Evolutionary conservation across 1,139 yeast species (phyloP), one percentile per base, ranked within the genome.

Genomic region (Komagataea norvegica): DNA sequence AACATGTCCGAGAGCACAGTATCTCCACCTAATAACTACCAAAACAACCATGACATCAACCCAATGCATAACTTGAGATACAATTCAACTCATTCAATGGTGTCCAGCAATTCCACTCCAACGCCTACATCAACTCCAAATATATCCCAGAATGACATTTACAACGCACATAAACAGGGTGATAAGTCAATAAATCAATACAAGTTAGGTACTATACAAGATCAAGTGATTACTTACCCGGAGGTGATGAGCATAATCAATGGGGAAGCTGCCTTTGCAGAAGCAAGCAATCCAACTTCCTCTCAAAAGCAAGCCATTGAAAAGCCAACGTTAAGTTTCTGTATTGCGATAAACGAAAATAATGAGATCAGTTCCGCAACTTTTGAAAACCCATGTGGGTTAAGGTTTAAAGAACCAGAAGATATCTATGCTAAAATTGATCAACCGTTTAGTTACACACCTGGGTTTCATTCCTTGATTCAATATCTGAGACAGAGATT

Each of bases 401-500:
- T 56, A n/a, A 50, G 65, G 29, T 81, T 68, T 57, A 70, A 70
- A 46, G 85, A 82, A 45, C 88, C 95, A 0, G 82, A 79, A 48
- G 93, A 85, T 45, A 84, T 89, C 14, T 89, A 89, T 60, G 79
- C 81, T 15, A 70, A 75, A 37, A 86, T 89, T 8, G 68, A 64
- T 15, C 70, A 68, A 36, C 96, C 97, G 0, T 89, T 84, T 55
- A 74, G 88, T 3, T 91, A 91, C 55, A 89, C 96, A 0, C 84
- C 89, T 2, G 96, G 96, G 3, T 91, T 84, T 58, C 96, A 87
- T 59, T 77, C 81, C 32, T 68, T 91, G 39, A 78, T 86, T 52
- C 74, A 79, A 14, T 89, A 89, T 57, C 65, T 91, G 42, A 67
- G 83, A 41, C 67, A 73, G 29, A 62, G 97, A 37, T 88, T 91